phyloP scores from a whole-genome alignment of 345 rosid genomes.

The Salix koriyanagi region DNA sequence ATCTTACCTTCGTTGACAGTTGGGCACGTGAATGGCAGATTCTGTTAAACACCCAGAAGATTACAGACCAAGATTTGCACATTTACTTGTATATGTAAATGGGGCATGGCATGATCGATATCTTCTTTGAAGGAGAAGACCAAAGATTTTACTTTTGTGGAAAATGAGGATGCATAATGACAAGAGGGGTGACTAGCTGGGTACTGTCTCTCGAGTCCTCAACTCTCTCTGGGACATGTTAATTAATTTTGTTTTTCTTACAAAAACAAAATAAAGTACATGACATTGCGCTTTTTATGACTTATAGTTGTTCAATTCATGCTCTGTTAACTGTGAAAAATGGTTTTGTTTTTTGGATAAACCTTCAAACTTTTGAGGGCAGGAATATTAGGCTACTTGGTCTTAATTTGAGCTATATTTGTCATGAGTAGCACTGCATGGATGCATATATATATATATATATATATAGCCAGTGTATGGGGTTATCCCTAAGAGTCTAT shows the following conservation, averaged over 20 bases:
- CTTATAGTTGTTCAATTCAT: neutral
- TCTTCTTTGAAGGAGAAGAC: constrained; percentile 8
- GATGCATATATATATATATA: too few relatives aligned
- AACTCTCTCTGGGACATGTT: neutral
- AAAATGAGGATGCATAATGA: constrained; percentile 20
- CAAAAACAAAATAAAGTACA: constrained; percentile 5
- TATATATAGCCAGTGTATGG: too few relatives aligned
- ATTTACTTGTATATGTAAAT: neutral
- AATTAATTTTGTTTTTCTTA: constrained; percentile 8
- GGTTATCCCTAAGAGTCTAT: too few relatives aligned
- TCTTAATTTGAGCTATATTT: neutral
- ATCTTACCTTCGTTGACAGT: constrained; percentile 38
- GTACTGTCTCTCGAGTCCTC: constrained; percentile 12
- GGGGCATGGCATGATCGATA: neutral
- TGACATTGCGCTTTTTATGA: constrained; percentile 1
- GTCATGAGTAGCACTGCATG: neutral
- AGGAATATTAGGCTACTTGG: neutral
- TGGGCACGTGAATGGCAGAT: constrained; percentile 59
- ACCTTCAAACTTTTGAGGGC: neutral
- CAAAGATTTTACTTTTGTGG: constrained; percentile 17
- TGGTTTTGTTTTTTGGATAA: neutral
- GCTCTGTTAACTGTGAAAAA: neutral
- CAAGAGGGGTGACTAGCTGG: neutral
- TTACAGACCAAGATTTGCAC: neutral
- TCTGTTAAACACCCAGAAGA: constrained; percentile 39